Evolutionary conservation across 768 basidiomycete species (phyloP).

Genomic region (Boletus rubropictus): DNA sequence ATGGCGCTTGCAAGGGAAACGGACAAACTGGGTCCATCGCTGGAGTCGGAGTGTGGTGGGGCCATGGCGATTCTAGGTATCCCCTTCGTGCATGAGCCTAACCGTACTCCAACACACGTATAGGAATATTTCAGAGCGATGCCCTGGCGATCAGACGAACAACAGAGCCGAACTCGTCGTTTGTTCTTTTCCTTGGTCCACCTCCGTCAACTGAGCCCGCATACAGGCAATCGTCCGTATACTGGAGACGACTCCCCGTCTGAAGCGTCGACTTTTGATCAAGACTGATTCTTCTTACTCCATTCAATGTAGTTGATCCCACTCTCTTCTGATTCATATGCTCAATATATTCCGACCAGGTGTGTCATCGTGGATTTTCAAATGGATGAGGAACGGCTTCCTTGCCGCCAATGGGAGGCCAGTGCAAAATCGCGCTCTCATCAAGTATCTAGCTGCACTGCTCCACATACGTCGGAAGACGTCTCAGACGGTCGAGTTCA

Average conservation of each 20-base stretch:
- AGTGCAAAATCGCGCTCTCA: slow-evolving; percentile 70
- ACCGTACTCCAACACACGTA: not conserved
- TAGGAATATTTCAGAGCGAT: slow-evolving; percentile 79
- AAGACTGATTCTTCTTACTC: slow-evolving; percentile 85
- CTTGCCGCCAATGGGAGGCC: slow-evolving; percentile 40
- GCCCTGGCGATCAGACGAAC: slow-evolving; percentile 80
- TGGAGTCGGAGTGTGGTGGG: slow-evolving; percentile 92
- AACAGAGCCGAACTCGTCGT: slow-evolving; percentile 87
- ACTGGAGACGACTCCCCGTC: slow-evolving; percentile 63
- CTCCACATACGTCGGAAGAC: slow-evolving; percentile 45
- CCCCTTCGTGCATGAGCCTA: not conserved
- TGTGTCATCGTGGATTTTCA: slow-evolving; percentile 58
- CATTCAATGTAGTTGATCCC: slow-evolving; percentile 55
- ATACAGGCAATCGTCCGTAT: slow-evolving; percentile 81
- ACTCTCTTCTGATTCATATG: not conserved
- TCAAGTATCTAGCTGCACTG: slow-evolving; percentile 63
- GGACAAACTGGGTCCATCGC: slow-evolving; percentile 62
- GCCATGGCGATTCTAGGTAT: slow-evolving; percentile 53
- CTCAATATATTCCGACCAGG: slow-evolving; percentile 41
- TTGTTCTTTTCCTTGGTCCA: slow-evolving; percentile 22
- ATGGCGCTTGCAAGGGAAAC: slow-evolving; percentile 85
- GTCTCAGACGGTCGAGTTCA: slow-evolving; percentile 55
- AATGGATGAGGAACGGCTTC: slow-evolving; percentile 60
- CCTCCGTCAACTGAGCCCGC: not conserved
- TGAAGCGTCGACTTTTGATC: slow-evolving; percentile 56